These are phyloP conservation scores for Kwoniella dendrophila DNA, from an alignment of 768 basidiomycete genomes.

Conservation along the genomic window DNA sequence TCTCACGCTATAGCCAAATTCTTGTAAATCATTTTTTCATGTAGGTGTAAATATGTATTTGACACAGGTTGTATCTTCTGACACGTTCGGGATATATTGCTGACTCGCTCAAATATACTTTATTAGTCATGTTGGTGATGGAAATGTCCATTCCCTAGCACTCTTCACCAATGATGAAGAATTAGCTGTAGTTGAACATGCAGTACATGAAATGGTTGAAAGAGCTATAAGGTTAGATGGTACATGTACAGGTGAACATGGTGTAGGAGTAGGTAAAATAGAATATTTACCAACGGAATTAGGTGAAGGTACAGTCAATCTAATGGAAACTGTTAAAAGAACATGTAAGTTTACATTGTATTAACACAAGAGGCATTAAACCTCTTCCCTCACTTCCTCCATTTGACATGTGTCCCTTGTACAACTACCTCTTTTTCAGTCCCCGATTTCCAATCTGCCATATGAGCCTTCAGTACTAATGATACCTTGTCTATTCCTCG, in stretches of 20 bases:
- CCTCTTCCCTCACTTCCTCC: conserved; percentile 49
- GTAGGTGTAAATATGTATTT: too few species aligned
- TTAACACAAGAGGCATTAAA: too few species aligned
- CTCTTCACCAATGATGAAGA: conserved; percentile 49
- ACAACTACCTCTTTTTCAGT: too few species aligned
- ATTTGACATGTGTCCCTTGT: neutral
- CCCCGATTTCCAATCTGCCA: neutral
- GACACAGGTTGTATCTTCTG: too few species aligned
- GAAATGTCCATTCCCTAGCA: conserved; percentile 58
- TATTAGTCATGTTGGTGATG: conserved; percentile 55
- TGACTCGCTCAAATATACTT: too few species aligned
- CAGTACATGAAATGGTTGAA: conserved; percentile 57
- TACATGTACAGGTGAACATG: conserved; percentile 68
- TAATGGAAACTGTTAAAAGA: conserved; percentile 83
- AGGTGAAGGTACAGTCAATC: conserved; percentile 74
- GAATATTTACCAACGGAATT: conserved; percentile 81
- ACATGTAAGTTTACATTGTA: conserved; percentile 53
- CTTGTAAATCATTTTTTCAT: neutral
- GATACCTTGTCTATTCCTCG: neutral
- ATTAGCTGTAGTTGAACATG: conserved; percentile 46
- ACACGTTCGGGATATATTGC: too few species aligned
- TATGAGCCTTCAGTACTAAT: neutral
- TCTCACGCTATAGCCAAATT: too few species aligned
- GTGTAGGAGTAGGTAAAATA: conserved; percentile 82
- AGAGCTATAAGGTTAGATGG: conserved; percentile 58